phyloP scores from a whole-genome alignment of 1,139 yeast species.

The Taphrina confusa region DNA sequence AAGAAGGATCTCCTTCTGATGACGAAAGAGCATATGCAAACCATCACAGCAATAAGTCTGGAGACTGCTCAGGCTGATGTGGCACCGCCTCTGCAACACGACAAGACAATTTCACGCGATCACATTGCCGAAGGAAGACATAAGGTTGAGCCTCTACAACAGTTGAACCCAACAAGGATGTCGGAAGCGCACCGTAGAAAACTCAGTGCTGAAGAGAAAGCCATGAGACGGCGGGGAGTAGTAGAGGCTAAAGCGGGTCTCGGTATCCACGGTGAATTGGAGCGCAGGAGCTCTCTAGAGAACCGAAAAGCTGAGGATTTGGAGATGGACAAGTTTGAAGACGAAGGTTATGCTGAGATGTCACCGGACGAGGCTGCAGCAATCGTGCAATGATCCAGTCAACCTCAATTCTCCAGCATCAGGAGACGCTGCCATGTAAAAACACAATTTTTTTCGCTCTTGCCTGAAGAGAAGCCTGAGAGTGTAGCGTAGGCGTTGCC shows the following conservation, averaged over 20 bases:
- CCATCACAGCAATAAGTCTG: background rate
- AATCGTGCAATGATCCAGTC: background rate
- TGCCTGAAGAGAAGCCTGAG: background rate
- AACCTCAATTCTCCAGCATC: background rate
- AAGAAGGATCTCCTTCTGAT: background rate
- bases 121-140: background rate
- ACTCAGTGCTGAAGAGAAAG: conserved; percentile 1
- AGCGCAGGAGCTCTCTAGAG: conserved; percentile 7
- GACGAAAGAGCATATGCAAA: background rate
- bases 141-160: background rate
- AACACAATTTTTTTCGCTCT: background rate
- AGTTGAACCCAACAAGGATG: background rate
- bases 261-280: conserved; percentile 14
- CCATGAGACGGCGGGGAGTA: conserved; percentile 5
- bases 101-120: background rate
- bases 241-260: background rate
- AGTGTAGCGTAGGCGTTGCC: conserved; percentile 10
- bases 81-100: conserved; percentile 19
- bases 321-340: conserved; percentile 1
- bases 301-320: background rate
- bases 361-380: conserved; percentile 3
- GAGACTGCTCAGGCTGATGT: background rate
- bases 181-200: background rate
- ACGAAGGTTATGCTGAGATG: conserved; percentile 22
- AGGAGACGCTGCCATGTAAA: background rate